These are phyloP conservation scores for Phytopythium boreale DNA, from an alignment of 352 stramenopile genomes.

Conservation along the genomic window DNA sequence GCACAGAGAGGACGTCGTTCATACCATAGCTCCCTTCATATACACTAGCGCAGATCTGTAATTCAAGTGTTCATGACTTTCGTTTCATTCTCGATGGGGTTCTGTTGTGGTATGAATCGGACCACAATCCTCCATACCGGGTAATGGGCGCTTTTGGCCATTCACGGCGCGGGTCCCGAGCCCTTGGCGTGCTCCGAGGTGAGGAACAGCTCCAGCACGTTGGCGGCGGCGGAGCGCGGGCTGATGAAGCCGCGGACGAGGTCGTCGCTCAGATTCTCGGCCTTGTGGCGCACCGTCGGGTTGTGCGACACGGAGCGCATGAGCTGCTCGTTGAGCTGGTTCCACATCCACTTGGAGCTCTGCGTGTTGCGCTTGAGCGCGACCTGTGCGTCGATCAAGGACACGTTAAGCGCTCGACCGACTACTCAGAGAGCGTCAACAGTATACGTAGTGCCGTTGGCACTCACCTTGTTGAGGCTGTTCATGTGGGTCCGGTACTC, in stretches of 20 bases:
- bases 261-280: slow-evolving; percentile 57
- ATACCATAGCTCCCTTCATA: not conserved
- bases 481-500: slow-evolving; percentile 62
- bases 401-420: not conserved
- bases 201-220: slow-evolving; percentile 62
- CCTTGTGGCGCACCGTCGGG: slow-evolving; percentile 38
- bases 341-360: slow-evolving; percentile 83
- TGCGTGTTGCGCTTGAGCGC: slow-evolving; percentile 63
- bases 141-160: not conserved
- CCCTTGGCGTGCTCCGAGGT: slow-evolving; percentile 34
- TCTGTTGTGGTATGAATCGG: no score
- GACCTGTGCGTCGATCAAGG: slow-evolving; percentile 25
- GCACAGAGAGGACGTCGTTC: slow-evolving; percentile 5
- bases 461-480: slow-evolving; percentile 45
- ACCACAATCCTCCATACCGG: no score
- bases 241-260: slow-evolving; percentile 64
- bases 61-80: not conserved
- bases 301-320: slow-evolving; percentile 59
- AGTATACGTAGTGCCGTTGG: not conserved
- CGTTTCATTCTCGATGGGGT: not conserved
- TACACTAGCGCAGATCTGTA: slow-evolving; percentile 6
- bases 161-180: slow-evolving; percentile 1
- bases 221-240: slow-evolving; percentile 52
- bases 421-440: not conserved
- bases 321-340: slow-evolving; percentile 72